A percentile compares a stretch with the other conserved stretches of the same genome.
phyloP scores from a whole-genome alignment of 495 filamentous ascomycete genomes.

The Aspergillus kassunensis region DNA sequence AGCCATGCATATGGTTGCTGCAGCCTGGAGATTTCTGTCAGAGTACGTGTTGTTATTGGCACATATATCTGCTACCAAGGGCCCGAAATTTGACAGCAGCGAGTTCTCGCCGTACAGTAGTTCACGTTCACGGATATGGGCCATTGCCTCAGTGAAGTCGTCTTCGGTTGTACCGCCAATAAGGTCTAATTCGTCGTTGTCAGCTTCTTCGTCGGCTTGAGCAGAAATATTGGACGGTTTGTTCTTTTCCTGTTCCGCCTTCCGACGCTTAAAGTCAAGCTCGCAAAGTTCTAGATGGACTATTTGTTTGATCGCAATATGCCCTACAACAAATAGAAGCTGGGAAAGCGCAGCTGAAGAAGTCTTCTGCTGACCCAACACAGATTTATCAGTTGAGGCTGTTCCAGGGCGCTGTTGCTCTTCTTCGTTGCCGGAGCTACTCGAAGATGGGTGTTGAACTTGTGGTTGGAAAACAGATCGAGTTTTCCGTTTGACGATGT shows the following conservation, averaged over 20 bases:
- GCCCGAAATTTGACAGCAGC: slow-evolving; percentile 82
- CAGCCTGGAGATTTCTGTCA: slow-evolving; percentile 82
- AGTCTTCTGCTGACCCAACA: slow-evolving; percentile 26
- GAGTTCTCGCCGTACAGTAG: slow-evolving; percentile 84
- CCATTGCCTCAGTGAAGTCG: slow-evolving; percentile 96
- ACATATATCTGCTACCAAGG: slow-evolving; percentile 87
- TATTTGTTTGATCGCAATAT: slow-evolving; percentile 97
- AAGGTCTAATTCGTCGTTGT: slow-evolving; percentile 80
- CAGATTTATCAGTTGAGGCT: slow-evolving; percentile 30
- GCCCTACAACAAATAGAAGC: slow-evolving; percentile 90
- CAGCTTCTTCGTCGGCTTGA: slow-evolving; percentile 43
- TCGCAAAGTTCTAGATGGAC: slow-evolving; percentile 99
- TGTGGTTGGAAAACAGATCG: slow-evolving; percentile 66
- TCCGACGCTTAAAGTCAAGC: slow-evolving; percentile 93
- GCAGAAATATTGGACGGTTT: slow-evolving; percentile 52
- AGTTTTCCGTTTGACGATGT: slow-evolving; percentile 84
- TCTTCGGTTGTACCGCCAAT: slow-evolving; percentile 98
- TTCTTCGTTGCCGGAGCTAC: slow-evolving; percentile 28
- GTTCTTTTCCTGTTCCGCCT: slow-evolving; percentile 88
- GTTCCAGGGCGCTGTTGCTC: slow-evolving; percentile 49
- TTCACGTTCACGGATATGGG: slow-evolving; percentile 89
- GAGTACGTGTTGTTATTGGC: slow-evolving; percentile 87
- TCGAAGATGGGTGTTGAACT: slow-evolving; percentile 30
- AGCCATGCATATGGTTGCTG: slow-evolving; percentile 92
- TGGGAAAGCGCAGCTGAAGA: slow-evolving; percentile 77